Evolutionary conservation across 176 grass and related monocot genomes (phyloP), one percentile per base, ranked within the genome.

Genomic region (Puccinellia tenuiflora): DNA sequence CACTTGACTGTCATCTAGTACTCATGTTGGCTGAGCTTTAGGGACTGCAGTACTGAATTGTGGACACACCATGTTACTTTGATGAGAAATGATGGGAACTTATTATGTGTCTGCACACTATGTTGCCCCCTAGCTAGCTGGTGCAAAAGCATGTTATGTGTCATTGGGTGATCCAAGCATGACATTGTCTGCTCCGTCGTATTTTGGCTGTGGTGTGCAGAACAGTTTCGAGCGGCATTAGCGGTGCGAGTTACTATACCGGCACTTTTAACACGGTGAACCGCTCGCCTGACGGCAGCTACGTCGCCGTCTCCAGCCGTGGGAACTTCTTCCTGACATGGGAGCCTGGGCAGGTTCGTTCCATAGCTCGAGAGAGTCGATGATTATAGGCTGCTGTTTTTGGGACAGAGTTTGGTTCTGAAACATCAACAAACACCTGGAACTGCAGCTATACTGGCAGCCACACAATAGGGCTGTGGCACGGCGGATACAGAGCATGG

Each of bases 141-240:
- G 5, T 30, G 18, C 76, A 35, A 31, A 13, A 21, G 43, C 26
- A 18, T 15, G 12, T 66, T 17, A 74, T 81, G 68, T 5, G 5
- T 71, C 1, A 21, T 39, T 79, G 21, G 28, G 43, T 42, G 46
- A 87, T 63, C n/a, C 63, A 45, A 18, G 16, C 47, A 87, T 76
- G 7, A 68, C 60, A 87, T 67, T 21, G 15, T 88, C 14, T 26
- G 26, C 22, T 29, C 18, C 1, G 70, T 22, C 6, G 24, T n/a
- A 63, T 70, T 67, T 59, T 91, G 8, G 86, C 78, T 86, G 21
- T 86, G 74, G 46, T 93, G 46, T 93, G 75, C 95, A 98, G 96
- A 91, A 98, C 96, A 90, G 92, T 98, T 85, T 98, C 96, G n/a
- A 98, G 96, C 91, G 96, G 96, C 76, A 95, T 98, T 80, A 98